Conservation (phyloP, 2,329 filamentous ascomycete genomes). For the Epichloe gansuensis region DNA sequence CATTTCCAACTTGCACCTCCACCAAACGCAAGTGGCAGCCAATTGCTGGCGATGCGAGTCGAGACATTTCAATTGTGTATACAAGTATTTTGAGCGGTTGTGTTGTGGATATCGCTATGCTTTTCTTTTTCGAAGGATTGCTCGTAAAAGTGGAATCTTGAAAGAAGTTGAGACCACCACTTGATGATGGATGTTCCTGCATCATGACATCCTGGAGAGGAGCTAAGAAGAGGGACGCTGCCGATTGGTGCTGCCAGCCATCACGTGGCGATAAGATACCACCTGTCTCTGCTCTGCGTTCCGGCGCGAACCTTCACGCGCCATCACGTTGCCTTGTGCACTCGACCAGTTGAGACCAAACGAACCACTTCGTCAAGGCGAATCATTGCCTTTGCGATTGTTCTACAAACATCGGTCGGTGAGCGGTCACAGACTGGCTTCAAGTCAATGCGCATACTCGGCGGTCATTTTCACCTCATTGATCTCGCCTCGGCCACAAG, state of each 20-base stretch:
- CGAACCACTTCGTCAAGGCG: constrained; percentile 5
- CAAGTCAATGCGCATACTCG: background rate
- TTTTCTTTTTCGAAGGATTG: background rate
- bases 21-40: constrained; percentile 5
- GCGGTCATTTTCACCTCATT: background rate
- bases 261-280: constrained; percentile 13
- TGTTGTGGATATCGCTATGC: background rate
- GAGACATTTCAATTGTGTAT: background rate
- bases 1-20: constrained; percentile 3
- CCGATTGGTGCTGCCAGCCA: constrained; percentile 14
- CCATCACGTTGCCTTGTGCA: background rate
- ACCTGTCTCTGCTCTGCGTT: background rate
- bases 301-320: constrained; percentile 1
- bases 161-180: no score
- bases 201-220: background rate
- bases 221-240: constrained; percentile 7
- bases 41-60: constrained; percentile 4
- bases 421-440: background rate
- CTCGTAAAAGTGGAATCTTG: background rate
- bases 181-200: no score
- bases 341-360: background rate
- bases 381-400: constrained; percentile 12
- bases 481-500: background rate
- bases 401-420: constrained; percentile 7
- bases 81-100: no score